Conservation (phyloP, 1,139 yeast species). For the Taphrina confusa region DNA sequence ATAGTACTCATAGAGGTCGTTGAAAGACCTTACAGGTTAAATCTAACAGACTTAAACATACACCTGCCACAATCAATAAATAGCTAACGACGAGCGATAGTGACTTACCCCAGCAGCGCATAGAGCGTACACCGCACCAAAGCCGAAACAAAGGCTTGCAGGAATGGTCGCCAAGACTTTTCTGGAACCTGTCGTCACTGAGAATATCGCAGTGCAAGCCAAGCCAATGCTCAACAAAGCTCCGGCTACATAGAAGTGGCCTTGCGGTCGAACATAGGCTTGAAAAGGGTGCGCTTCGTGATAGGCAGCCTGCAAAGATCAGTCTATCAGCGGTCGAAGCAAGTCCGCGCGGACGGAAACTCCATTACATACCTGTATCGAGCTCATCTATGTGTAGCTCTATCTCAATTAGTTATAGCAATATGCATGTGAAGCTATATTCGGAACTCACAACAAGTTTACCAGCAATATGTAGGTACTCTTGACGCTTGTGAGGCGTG, state of each 20-base stretch:
- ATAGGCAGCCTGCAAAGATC: conserved; percentile 35
- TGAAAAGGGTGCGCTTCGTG: conserved; percentile 34
- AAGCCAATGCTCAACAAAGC: conserved; percentile 37
- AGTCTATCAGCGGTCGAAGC: neutral
- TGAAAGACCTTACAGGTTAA: too few species aligned
- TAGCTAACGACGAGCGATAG: too few species aligned
- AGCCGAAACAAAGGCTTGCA: conserved; percentile 19
- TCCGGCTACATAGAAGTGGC: conserved; percentile 37
- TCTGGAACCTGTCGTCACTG: conserved; percentile 6
- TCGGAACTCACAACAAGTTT: too few species aligned
- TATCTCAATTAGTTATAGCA: too few species aligned
- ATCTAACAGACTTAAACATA: too few species aligned
- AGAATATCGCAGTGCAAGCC: conserved; percentile 36
- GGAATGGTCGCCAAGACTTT: neutral
- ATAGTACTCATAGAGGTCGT: too few species aligned
- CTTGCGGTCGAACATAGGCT: conserved; percentile 32
- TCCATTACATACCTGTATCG: conserved; percentile 1
- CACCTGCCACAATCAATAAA: too few species aligned
- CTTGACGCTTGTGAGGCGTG: too few species aligned
- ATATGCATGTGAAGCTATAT: too few species aligned
- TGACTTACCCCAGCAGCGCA: conserved; percentile 22
- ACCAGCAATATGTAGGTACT: too few species aligned
- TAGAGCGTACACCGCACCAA: conserved; percentile 8
- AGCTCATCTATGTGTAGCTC: conserved; percentile 5
- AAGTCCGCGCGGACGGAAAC: too few species aligned